Conservation (phyloP, 192 early-diverging fungal genomes). For the Backusella psychrophila region DNA sequence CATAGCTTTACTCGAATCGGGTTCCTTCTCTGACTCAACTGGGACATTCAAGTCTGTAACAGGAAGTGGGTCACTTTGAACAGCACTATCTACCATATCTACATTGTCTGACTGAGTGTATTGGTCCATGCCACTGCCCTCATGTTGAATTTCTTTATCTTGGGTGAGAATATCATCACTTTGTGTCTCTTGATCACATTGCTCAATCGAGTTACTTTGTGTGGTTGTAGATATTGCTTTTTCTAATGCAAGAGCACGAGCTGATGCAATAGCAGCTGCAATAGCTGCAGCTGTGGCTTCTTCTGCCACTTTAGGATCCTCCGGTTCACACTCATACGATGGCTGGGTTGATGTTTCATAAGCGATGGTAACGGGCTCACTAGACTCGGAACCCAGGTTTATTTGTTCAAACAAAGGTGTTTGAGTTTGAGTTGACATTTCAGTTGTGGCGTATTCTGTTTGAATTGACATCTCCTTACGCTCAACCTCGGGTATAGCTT, state of each 20-base stretch:
- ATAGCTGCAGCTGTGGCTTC: neutral
- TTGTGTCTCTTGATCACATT: neutral
- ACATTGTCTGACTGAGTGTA: conserved; percentile 6
- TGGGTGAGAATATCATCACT: conserved; percentile 8
- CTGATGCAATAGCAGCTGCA: conserved; percentile 20
- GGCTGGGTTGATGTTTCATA: conserved; percentile 26
- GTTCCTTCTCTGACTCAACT: neutral
- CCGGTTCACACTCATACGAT: neutral
- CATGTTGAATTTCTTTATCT: neutral
- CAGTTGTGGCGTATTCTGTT: conserved; percentile 4
- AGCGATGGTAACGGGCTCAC: conserved; percentile 26
- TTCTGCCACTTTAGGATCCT: conserved; percentile 6
- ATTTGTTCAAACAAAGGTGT: neutral
- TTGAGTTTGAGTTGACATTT: conserved; percentile 6
- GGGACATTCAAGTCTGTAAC: neutral
- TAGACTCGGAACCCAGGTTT: conserved; percentile 23
- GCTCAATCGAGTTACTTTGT: neutral
- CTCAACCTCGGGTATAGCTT: neutral
- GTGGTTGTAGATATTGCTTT: neutral
- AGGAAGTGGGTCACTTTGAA: neutral
- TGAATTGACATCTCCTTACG: conserved; percentile 1
- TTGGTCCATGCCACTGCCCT: neutral
- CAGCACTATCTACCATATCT: conserved; percentile 16
- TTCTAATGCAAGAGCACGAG: conserved; percentile 26
- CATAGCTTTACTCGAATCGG: neutral